Conservation (phyloP, 495 filamentous ascomycete genomes). For the Staphylotrichum tortipilum region DNA sequence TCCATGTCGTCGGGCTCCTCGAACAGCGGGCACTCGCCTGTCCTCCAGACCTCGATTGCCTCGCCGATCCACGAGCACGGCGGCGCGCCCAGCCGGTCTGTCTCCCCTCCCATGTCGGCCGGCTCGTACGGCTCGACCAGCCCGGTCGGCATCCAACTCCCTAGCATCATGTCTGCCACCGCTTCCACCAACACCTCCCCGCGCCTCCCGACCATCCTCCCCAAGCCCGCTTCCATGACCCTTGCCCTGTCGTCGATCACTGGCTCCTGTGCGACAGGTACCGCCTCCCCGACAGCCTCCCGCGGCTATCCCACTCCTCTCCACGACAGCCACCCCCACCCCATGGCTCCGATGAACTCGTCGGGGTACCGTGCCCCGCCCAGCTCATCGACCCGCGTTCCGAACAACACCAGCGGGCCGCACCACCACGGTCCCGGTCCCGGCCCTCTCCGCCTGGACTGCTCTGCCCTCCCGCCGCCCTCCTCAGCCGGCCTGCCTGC, state of each 20-base stretch:
- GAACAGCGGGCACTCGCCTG: slow-evolving; percentile 38
- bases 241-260: slow-evolving; percentile 27
- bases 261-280: slow-evolving; percentile 12
- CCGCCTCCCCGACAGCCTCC: slow-evolving; percentile 24
- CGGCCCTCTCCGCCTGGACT: slow-evolving; percentile 43
- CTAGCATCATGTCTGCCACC: slow-evolving; percentile 33
- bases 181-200: slow-evolving; percentile 30
- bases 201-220: slow-evolving; percentile 48
- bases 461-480: slow-evolving; percentile 32
- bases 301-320: slow-evolving; percentile 30
- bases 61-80: slow-evolving; percentile 40
- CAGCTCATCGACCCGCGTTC: slow-evolving; percentile 16
- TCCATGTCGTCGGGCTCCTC: slow-evolving; percentile 53
- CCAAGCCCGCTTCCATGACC: slow-evolving; percentile 47
- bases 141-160: slow-evolving; percentile 35
- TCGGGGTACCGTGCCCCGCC: slow-evolving; percentile 26
- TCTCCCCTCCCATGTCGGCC: slow-evolving; percentile 30
- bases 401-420: slow-evolving; percentile 13
- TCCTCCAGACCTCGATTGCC: slow-evolving; percentile 34
- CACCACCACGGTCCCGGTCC: slow-evolving; percentile 14
- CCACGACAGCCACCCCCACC: slow-evolving; percentile 26
- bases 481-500: slow-evolving; percentile 20
- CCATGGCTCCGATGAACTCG: slow-evolving; percentile 19
- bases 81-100: slow-evolving; percentile 23
- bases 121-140: slow-evolving; percentile 30